Evolutionary conservation across 2,329 filamentous ascomycete species (phyloP).

Genomic region (Canariomyces notabilis): DNA sequence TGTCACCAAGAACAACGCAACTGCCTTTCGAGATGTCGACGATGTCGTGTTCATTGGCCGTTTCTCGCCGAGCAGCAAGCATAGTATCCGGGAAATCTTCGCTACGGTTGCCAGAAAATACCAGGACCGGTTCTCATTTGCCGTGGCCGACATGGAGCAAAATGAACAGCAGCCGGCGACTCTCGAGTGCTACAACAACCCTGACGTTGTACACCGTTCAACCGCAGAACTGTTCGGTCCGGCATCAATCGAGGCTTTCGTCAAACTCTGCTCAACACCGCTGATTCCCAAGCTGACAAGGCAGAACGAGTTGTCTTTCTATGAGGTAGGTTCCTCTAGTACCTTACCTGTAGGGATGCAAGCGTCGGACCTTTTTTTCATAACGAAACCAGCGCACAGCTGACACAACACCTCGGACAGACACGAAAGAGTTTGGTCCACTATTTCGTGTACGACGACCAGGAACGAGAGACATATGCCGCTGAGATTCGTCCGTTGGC

Average conservation of each 20-base stretch:
- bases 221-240: constrained; percentile 31
- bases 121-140: constrained; percentile 41
- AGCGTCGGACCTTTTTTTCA: too few relatives aligned
- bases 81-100: constrained; percentile 31
- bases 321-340: constrained; percentile 36
- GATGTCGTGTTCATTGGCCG: constrained; percentile 40
- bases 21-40: constrained; percentile 34
- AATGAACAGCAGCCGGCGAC: constrained; percentile 3
- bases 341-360: too few relatives aligned
- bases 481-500: constrained; percentile 37
- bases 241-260: constrained; percentile 33
- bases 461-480: constrained; percentile 34
- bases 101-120: constrained; percentile 32
- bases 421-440: constrained; percentile 29
- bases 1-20: constrained; percentile 27
- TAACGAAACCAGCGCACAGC: too few relatives aligned
- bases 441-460: constrained; percentile 30
- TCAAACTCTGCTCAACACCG: constrained; percentile 35
- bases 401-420: constrained; percentile 11
- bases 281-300: constrained; percentile 42
- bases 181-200: constrained; percentile 39
- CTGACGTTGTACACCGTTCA: constrained; percentile 33
- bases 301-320: constrained; percentile 39
- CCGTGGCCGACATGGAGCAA: constrained; percentile 22
- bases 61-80: constrained; percentile 28